phyloP scores from a whole-genome alignment of 805 yeast genomes.

The Suhomyces vadensis region DNA sequence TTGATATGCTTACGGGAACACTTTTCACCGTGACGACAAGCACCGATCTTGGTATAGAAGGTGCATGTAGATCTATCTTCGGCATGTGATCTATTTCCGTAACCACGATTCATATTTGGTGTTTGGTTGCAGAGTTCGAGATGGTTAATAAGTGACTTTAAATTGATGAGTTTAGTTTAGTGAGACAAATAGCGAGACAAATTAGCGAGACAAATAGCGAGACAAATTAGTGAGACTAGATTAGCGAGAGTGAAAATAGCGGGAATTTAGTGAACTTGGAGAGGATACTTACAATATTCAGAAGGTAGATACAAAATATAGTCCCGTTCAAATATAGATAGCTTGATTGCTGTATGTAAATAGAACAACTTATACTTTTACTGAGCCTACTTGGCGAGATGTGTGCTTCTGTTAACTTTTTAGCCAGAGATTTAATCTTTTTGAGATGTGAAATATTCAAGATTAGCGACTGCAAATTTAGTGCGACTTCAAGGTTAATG shows the following conservation, averaged over 20 bases:
- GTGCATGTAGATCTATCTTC: slow-evolving; percentile 34
- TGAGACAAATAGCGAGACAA: not conserved
- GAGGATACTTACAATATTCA: too few species aligned
- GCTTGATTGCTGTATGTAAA: not conserved
- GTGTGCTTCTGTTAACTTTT: too few species aligned
- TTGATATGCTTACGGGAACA: slow-evolving; percentile 73
- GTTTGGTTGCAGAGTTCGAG: too few species aligned
- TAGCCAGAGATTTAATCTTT: too few species aligned
- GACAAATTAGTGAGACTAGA: not conserved
- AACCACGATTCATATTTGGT: not conserved
- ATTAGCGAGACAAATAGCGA: not conserved
- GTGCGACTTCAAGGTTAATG: too few species aligned
- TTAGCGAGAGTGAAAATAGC: not conserved
- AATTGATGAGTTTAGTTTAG: not conserved
- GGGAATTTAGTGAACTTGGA: not conserved
- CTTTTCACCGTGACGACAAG: slow-evolving; percentile 89
- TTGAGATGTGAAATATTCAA: too few species aligned
- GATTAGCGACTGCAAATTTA: too few species aligned
- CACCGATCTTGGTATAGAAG: slow-evolving; percentile 82
- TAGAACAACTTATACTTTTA: too few species aligned
- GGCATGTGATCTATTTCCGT: not conserved
- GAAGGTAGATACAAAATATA: too few species aligned
- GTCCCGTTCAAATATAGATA: not conserved
- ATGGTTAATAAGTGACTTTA: too few species aligned
- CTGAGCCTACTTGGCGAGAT: too few species aligned